Conservation (phyloP, 257 asterid genomes). For the Jacaranda copaia region DNA sequence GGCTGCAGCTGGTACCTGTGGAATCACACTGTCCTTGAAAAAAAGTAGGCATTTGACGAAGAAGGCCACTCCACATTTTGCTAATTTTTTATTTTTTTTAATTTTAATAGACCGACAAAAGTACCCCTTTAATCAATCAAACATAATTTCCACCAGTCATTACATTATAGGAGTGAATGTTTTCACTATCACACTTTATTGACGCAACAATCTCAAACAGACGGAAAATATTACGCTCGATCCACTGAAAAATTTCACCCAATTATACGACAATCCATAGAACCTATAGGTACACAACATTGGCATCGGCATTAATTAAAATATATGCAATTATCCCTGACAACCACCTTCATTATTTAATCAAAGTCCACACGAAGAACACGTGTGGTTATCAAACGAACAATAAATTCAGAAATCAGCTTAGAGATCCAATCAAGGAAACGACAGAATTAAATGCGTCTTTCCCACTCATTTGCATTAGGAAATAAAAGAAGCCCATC, state of each 20-base stretch:
- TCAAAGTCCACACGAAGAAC: not conserved
- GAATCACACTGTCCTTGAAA: too few relatives aligned
- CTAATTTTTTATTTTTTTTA: too few relatives aligned
- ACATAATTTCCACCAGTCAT: too few relatives aligned
- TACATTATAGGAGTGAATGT: too few relatives aligned
- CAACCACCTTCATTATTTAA: not conserved
- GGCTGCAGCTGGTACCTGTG: too few relatives aligned
- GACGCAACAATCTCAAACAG: not conserved
- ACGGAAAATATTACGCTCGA: not conserved
- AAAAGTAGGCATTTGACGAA: too few relatives aligned
- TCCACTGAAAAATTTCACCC: not conserved
- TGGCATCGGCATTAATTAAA: not conserved
- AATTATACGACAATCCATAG: not conserved
- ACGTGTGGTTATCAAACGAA: not conserved
- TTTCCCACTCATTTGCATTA: not conserved
- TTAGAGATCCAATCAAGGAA: not conserved
- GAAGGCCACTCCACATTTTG: too few relatives aligned
- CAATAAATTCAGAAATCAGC: slow-evolving; percentile 1
- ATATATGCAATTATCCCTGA: not conserved
- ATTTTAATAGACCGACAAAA: too few relatives aligned
- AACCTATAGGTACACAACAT: not conserved
- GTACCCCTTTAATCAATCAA: too few relatives aligned
- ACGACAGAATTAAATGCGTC: slow-evolving; percentile 16
- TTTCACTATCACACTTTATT: too few relatives aligned
- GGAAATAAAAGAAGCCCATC: not conserved